A percentile compares a stretch with the other conserved stretches of the same genome.
phyloP scores from a whole-genome alignment of 2,329 filamentous ascomycete genomes.

The Orbilia brochopaga region DNA sequence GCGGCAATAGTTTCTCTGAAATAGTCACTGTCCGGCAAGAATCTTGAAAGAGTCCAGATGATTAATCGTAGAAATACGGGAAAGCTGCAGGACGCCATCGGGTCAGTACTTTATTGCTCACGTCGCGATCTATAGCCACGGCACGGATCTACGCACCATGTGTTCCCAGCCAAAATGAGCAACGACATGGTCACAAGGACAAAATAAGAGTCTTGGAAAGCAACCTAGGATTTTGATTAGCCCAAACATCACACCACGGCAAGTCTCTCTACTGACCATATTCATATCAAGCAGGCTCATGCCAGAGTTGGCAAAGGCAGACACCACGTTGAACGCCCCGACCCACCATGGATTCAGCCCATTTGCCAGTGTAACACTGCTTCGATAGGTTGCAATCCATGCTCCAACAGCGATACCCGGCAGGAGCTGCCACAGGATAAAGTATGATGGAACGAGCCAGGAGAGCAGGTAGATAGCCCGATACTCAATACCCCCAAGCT shows the following conservation, averaged over 20 bases:
- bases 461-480: constrained; percentile 67
- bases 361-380: constrained; percentile 63
- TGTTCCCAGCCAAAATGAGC: constrained; percentile 54
- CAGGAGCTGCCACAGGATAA: constrained; percentile 66
- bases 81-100: constrained; percentile 56
- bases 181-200: constrained; percentile 51
- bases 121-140: no score
- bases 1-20: constrained; percentile 56
- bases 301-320: constrained; percentile 74
- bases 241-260: neutral
- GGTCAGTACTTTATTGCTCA: neutral
- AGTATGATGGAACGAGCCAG: constrained; percentile 68
- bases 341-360: constrained; percentile 72
- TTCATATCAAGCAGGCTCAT: constrained; percentile 72
- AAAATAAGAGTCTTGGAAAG: constrained; percentile 62
- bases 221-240: constrained; percentile 57
- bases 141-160: constrained; percentile 60
- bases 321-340: constrained; percentile 71
- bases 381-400: constrained; percentile 65
- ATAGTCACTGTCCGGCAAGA: constrained; percentile 55
- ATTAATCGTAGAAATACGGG: constrained; percentile 64
- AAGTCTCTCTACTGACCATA: constrained; percentile 62
- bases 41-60: constrained; percentile 63
- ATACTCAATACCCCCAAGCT: constrained; percentile 70
- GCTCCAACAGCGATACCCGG: constrained; percentile 67